Conservation (phyloP, 805 yeast species). For the Blastobotrys mokoenaii region DNA sequence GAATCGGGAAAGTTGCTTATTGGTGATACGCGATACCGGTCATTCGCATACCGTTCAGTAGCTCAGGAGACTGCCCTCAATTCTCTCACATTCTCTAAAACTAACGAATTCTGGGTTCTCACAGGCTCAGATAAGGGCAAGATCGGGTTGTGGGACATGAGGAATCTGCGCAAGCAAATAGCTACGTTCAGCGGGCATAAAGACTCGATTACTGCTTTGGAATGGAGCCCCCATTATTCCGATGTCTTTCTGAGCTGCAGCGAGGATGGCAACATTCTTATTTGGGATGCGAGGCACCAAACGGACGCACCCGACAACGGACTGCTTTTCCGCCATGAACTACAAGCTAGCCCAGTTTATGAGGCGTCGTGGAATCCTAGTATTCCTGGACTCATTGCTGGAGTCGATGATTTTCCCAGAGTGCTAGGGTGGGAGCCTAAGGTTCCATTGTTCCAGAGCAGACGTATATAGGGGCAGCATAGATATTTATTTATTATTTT, state of each 20-base stretch:
- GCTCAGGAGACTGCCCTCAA: slow-evolving; percentile 33
- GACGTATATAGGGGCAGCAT: too few relatives aligned
- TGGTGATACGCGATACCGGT: slow-evolving; percentile 48
- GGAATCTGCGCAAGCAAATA: slow-evolving; percentile 50
- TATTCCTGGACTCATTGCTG: slow-evolving; percentile 38
- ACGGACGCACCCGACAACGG: slow-evolving; percentile 45
- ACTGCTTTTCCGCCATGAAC: slow-evolving; percentile 76
- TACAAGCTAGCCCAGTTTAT: slow-evolving; percentile 64
- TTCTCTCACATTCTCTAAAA: slow-evolving; percentile 58
- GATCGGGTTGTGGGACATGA: slow-evolving; percentile 64
- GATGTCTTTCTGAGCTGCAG: slow-evolving; percentile 48
- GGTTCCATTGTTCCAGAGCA: too few relatives aligned
- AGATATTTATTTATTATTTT: too few relatives aligned
- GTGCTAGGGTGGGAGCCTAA: too few relatives aligned
- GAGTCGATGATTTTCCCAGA: not conserved
- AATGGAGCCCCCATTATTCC: slow-evolving; percentile 45
- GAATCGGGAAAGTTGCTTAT: slow-evolving; percentile 60
- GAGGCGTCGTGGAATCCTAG: slow-evolving; percentile 63
- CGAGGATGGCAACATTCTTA: slow-evolving; percentile 62
- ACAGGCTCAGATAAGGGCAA: slow-evolving; percentile 73
- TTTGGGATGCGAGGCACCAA: slow-evolving; percentile 65
- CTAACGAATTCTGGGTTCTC: slow-evolving; percentile 44
- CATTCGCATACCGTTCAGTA: slow-evolving; percentile 40
- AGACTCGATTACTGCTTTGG: slow-evolving; percentile 45
- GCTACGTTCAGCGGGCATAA: slow-evolving; percentile 63